These are phyloP conservation scores for Letharia lupina DNA, from an alignment of 495 filamentous ascomycete genomes.

Conservation along the genomic window DNA sequence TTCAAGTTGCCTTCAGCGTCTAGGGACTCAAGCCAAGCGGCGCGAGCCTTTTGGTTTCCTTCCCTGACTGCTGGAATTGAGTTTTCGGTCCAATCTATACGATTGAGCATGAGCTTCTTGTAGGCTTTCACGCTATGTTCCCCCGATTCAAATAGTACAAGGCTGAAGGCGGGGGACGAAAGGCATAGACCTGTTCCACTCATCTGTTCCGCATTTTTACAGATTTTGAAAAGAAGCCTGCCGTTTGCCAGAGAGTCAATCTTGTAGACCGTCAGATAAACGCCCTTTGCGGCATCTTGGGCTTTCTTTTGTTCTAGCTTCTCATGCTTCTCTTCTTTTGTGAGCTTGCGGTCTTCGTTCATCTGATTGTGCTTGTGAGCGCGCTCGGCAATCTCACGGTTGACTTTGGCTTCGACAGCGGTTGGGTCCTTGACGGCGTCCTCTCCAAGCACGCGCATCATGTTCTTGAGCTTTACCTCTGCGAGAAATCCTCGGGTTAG, in stretches of 20 bases:
- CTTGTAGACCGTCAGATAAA: constrained; percentile 77
- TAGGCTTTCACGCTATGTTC: constrained; percentile 69
- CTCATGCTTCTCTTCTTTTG: constrained; percentile 79
- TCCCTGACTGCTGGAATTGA: constrained; percentile 54
- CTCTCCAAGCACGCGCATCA: constrained; percentile 81
- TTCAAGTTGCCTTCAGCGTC: constrained; percentile 72
- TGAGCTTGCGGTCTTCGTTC: constrained; percentile 86
- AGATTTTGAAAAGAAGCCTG: constrained; percentile 85
- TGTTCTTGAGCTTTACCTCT: constrained; percentile 15
- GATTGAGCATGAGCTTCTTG: constrained; percentile 82
- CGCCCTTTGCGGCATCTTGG: constrained; percentile 77
- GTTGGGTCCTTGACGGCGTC: constrained; percentile 97
- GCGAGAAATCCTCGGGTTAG: neutral
- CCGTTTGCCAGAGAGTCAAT: constrained; percentile 82
- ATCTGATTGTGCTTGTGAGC: constrained; percentile 60
- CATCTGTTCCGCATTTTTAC: constrained; percentile 82
- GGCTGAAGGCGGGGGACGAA: constrained; percentile 75
- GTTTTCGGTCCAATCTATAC: constrained; percentile 92
- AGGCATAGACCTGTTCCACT: constrained; percentile 80
- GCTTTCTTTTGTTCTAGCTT: constrained; percentile 79
- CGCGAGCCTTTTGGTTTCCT: constrained; percentile 51
- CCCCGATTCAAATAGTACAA: constrained; percentile 89
- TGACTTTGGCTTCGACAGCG: constrained; percentile 90
- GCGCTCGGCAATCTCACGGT: constrained; percentile 80
- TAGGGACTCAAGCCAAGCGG: constrained; percentile 66